Base-by-base conservation (phyloP, 768 basidiomycete species). In the Amanita fuliginea region DNA sequence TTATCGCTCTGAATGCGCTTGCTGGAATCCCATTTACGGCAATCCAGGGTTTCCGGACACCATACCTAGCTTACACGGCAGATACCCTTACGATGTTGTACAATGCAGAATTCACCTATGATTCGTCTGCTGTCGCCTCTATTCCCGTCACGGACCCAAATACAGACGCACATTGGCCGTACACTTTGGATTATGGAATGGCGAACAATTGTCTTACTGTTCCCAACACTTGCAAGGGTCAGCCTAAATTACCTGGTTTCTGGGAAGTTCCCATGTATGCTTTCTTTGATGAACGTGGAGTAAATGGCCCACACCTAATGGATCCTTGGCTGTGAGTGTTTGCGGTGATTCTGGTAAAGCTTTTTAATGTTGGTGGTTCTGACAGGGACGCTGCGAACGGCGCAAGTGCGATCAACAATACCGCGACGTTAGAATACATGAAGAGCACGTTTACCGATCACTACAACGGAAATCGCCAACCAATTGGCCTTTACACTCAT, bases 211-310 rank as follows among this genome's bases (percentile, higher is more conserved):
- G 87, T 56, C 61, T 86, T 50, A 61, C 64, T 6, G 72, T 80
- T 3, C 57, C 61, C 0, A 74, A 70, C 22, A 63, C 74, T 3
- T 88, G 87, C 64, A 73, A 79, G 56, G 86, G 87, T 39, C 60
- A 82, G 64, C 82, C 83, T 5, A 74, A 76, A 54, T 66, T 88
- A 2, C 82, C 84, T 18, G 86, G 87, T 4, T 74, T 90, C 58
- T 90, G 87, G 87, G 85, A 89, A 64, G 72, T 87, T 47, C 87
- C 87, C 1, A 87, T 89, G 86, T 86, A 86, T 61, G 80, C 80
- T 0, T 75, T 78, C 62, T 87, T 88, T 54, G 85, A 86, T 60
- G 51, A 73, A 8, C 61, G 65, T 9, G 82, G 82, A 4, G 67
- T 62, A 7, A 64, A 54, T 6, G 83, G 83, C 0, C 63, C 69